These are phyloP conservation scores for Rhodotorula paludigena DNA, from an alignment of 768 basidiomycete genomes.

Conservation along the genomic window DNA sequence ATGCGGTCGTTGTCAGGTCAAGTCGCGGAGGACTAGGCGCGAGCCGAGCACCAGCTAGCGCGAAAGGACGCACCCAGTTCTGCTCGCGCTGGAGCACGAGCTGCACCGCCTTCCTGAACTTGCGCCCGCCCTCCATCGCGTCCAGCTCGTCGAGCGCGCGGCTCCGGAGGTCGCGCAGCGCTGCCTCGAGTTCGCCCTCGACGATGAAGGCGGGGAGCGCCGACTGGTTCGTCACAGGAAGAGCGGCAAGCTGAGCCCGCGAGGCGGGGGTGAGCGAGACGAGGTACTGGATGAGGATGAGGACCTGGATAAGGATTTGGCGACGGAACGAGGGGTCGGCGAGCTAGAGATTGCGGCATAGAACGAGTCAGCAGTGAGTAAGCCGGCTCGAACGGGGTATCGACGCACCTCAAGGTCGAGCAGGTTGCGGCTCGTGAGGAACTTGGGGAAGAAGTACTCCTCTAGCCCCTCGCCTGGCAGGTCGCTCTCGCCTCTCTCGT, in stretches of 20 bases:
- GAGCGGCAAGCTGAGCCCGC: conserved; percentile 59
- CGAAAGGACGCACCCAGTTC: conserved; percentile 59
- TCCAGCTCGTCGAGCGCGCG: conserved; percentile 59
- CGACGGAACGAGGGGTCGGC: conserved; percentile 89
- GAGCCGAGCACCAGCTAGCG: too few relatives aligned
- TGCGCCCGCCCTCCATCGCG: conserved; percentile 54
- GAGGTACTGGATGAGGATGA: conserved; percentile 50
- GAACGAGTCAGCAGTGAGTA: too few relatives aligned
- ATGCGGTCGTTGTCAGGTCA: not conserved
- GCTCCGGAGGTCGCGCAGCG: conserved; percentile 66
- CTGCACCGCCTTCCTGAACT: conserved; percentile 67
- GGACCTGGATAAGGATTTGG: conserved; percentile 73
- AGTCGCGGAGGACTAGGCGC: not conserved
- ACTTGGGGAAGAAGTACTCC: conserved; percentile 91
- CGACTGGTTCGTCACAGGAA: conserved; percentile 30
- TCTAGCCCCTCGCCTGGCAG: conserved; percentile 47
- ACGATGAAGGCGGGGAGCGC: conserved; percentile 21
- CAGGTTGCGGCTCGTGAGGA: conserved; percentile 78
- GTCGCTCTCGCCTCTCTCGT: not conserved
- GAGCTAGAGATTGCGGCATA: conserved; percentile 62
- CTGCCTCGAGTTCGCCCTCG: conserved; percentile 57
- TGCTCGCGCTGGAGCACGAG: conserved; percentile 73
- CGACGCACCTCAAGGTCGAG: conserved; percentile 80
- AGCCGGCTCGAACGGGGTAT: too few relatives aligned
- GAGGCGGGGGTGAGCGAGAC: conserved; percentile 65